Conservation (phyloP, 139 green algal genomes). For the Chlorella sp. region DNA sequence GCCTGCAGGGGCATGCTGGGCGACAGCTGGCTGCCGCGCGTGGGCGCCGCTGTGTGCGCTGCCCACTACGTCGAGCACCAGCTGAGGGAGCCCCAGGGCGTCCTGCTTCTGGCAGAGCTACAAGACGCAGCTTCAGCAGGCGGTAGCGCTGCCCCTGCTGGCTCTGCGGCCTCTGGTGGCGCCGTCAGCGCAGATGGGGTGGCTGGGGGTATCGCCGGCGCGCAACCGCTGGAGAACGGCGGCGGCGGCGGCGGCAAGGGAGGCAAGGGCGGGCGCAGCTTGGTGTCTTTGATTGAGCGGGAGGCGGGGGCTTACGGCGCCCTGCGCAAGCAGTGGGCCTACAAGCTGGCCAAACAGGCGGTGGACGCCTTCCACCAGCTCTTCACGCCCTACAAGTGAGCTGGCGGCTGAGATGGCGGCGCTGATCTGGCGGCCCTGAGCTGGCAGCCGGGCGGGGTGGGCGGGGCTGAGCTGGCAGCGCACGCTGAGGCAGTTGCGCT, state of each 20-base stretch:
- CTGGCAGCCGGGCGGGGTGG: background rate
- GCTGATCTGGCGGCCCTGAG: background rate
- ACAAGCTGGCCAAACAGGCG: slow-evolving; percentile 58
- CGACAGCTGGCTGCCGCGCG: slow-evolving; percentile 43
- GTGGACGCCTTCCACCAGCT: slow-evolving; percentile 47
- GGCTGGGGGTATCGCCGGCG: background rate
- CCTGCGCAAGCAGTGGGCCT: slow-evolving; percentile 58
- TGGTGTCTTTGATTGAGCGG: slow-evolving; percentile 32
- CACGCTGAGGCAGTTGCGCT: too few relatives aligned
- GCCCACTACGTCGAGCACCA: slow-evolving; percentile 61
- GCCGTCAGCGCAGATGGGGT: background rate
- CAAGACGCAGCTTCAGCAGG: background rate
- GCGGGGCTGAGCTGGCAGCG: background rate
- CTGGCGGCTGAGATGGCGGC: background rate
- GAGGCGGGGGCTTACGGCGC: slow-evolving; percentile 43
- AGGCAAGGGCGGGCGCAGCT: background rate
- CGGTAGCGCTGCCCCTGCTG: background rate
- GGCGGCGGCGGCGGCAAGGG: background rate
- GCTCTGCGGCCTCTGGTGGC: too few relatives aligned
- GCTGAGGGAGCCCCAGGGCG: slow-evolving; percentile 47
- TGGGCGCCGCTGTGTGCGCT: slow-evolving; percentile 49
- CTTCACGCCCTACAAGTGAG: slow-evolving; percentile 35
- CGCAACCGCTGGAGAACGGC: background rate
- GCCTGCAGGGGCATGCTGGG: slow-evolving; percentile 38
- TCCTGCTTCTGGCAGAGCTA: slow-evolving; percentile 39